phyloP scores from a whole-genome alignment of 1,139 yeast genomes.

The Blastobotrys aristatus region DNA sequence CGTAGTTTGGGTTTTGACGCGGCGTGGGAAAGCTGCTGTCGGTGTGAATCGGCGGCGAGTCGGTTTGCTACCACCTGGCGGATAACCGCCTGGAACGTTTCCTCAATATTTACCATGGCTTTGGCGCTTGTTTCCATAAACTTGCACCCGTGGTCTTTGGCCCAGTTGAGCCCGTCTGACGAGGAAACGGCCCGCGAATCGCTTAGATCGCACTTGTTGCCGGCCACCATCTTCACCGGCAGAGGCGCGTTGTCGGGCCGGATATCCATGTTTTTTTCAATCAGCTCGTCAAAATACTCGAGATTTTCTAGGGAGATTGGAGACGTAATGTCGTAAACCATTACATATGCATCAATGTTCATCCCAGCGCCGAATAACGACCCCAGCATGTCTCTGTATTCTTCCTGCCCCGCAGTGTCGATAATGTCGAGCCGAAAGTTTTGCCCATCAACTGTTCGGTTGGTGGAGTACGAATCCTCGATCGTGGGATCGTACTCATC shows the following conservation, averaged over 20 bases:
- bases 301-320: slow-evolving; percentile 76
- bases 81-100: slow-evolving; percentile 68
- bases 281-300: slow-evolving; percentile 77
- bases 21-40: slow-evolving; percentile 9
- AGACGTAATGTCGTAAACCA: slow-evolving; percentile 84
- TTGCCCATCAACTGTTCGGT: slow-evolving; percentile 32
- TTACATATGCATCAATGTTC: slow-evolving; percentile 82
- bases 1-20: slow-evolving; percentile 15
- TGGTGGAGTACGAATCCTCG: slow-evolving; percentile 36
- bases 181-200: slow-evolving; percentile 73
- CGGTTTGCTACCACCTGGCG: slow-evolving; percentile 43
- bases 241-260: slow-evolving; percentile 21
- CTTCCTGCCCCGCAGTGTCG: slow-evolving; percentile 40
- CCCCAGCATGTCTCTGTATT: slow-evolving; percentile 50
- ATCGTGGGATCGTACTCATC: slow-evolving; percentile 37
- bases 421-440: slow-evolving; percentile 33
- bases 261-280: slow-evolving; percentile 65
- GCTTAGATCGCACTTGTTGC: slow-evolving; percentile 53
- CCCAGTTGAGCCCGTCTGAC: slow-evolving; percentile 77
- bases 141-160: slow-evolving; percentile 66
- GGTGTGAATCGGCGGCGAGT: too few relatives aligned
- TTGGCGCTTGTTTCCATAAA: slow-evolving; percentile 89
- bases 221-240: slow-evolving; percentile 35
- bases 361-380: slow-evolving; percentile 54
- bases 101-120: slow-evolving; percentile 85